Evolutionary conservation across 108 stramenopile genomes (phyloP).

Genomic region (Skeletonema potamos): DNA sequence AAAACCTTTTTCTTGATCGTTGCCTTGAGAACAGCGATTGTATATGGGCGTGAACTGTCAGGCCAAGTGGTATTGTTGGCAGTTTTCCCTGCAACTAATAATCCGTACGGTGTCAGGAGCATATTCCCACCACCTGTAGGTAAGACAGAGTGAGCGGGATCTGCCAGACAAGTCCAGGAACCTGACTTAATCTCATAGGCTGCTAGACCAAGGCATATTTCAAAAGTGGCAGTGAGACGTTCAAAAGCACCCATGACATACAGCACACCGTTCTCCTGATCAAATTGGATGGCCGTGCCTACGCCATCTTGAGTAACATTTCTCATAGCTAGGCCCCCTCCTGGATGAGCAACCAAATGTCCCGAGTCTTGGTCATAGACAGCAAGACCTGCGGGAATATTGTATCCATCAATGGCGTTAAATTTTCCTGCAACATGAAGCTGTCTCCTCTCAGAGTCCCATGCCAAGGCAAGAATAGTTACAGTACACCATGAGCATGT

Average conservation of each 20-base stretch:
- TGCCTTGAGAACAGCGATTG: constrained; percentile 80
- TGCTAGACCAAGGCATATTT: constrained; percentile 74
- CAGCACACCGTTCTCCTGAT: constrained; percentile 81
- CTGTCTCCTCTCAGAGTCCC: constrained; percentile 85
- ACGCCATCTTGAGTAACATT: constrained; percentile 84
- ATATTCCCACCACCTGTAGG: constrained; percentile 87
- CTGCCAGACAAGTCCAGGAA: constrained; percentile 86
- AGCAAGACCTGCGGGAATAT: constrained; percentile 82
- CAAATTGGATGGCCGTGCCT: constrained; percentile 80
- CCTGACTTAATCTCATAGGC: constrained; percentile 79
- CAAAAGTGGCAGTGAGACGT: constrained; percentile 59
- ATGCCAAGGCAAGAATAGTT: constrained; percentile 87
- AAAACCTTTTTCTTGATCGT: constrained; percentile 61
- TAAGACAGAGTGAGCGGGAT: constrained; percentile 76
- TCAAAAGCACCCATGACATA: constrained; percentile 92
- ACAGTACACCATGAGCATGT: constrained; percentile 93
- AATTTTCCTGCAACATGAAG: constrained; percentile 91
- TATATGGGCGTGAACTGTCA: constrained; percentile 68
- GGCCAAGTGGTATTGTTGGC: constrained; percentile 73
- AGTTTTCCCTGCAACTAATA: constrained; percentile 87
- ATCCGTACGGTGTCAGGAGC: constrained; percentile 83
- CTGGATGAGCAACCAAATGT: constrained; percentile 85
- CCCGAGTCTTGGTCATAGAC: constrained; percentile 85
- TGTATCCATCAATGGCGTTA: constrained; percentile 84
- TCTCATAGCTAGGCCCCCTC: constrained; percentile 80